Evolutionary conservation across 2,329 filamentous ascomycete genomes (phyloP).

Genomic region (Alternaria panax): DNA sequence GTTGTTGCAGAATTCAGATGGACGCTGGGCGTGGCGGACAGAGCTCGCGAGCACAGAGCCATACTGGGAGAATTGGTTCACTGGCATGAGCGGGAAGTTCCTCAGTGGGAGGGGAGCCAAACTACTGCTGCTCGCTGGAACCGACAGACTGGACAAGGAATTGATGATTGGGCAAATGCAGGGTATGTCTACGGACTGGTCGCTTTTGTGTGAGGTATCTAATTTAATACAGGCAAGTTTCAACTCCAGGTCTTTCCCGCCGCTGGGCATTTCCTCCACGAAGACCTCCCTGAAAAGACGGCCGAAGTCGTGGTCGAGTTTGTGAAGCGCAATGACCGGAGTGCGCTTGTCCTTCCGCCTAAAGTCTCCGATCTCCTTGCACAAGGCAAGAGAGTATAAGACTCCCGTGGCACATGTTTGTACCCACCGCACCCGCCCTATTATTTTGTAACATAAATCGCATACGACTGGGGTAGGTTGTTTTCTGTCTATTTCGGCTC

Average conservation of each 20-base stretch:
- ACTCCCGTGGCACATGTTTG: not conserved
- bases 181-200: constrained; percentile 61
- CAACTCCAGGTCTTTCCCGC: constrained; percentile 93
- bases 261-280: constrained; percentile 95
- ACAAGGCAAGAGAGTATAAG: constrained; percentile 59
- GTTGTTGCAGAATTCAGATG: constrained; percentile 58
- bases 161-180: constrained; percentile 98
- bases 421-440: not conserved
- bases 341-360: constrained; percentile 82
- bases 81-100: constrained; percentile 87
- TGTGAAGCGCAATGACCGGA: constrained; percentile 88
- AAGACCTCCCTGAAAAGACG: constrained; percentile 90
- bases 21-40: constrained; percentile 81
- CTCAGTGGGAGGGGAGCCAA: constrained; percentile 82
- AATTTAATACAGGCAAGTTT: constrained; percentile 75
- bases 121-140: constrained; percentile 83
- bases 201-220: constrained; percentile 21
- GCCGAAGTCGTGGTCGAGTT: constrained; percentile 88
- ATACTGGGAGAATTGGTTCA: constrained; percentile 96
- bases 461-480: constrained; percentile 1
- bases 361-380: constrained; percentile 72
- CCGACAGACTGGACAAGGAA: constrained; percentile 88
- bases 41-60: constrained; percentile 82
- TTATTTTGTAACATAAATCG: not conserved
- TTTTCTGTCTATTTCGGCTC: not conserved